Conservation (phyloP, 192 early-diverging fungal genomes). For the Backusella parvicylindrica region DNA sequence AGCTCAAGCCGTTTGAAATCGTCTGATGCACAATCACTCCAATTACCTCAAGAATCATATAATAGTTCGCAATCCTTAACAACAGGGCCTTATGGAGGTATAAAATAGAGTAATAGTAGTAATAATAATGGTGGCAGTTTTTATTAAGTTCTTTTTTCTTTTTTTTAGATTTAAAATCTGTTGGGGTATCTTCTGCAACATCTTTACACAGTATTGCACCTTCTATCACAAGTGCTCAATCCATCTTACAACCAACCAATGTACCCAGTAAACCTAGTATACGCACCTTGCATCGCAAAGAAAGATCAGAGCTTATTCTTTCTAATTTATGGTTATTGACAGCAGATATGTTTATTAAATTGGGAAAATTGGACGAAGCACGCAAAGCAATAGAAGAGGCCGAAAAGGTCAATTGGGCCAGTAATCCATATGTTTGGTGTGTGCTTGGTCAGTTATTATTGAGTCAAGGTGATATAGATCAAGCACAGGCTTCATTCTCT, state of each 20-base stretch:
- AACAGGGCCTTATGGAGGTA: background rate
- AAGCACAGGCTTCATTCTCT: slow-evolving; percentile 44
- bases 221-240: slow-evolving; percentile 31
- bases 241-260: slow-evolving; percentile 31
- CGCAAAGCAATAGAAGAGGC: slow-evolving; percentile 54
- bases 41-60: background rate
- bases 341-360: slow-evolving; percentile 44
- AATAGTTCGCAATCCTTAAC: background rate
- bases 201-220: slow-evolving; percentile 37
- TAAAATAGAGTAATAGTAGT: no score
- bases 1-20: slow-evolving; percentile 9
- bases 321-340: slow-evolving; percentile 54
- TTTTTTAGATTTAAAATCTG: background rate
- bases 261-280: slow-evolving; percentile 27
- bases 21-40: background rate
- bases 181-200: background rate
- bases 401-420: slow-evolving; percentile 40
- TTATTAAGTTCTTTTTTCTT: background rate
- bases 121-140: no score
- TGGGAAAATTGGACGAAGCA: slow-evolving; percentile 51
- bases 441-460: slow-evolving; percentile 43
- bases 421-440: slow-evolving; percentile 53
- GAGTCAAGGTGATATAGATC: slow-evolving; percentile 32
- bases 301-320: slow-evolving; percentile 43
- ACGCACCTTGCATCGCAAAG: slow-evolving; percentile 34